A percentile compares a stretch with the other conserved stretches of the same genome.
These are phyloP conservation scores for Phytophthora tentaculata DNA, from an alignment of 352 stramenopile genomes.

Conservation along the genomic window DNA sequence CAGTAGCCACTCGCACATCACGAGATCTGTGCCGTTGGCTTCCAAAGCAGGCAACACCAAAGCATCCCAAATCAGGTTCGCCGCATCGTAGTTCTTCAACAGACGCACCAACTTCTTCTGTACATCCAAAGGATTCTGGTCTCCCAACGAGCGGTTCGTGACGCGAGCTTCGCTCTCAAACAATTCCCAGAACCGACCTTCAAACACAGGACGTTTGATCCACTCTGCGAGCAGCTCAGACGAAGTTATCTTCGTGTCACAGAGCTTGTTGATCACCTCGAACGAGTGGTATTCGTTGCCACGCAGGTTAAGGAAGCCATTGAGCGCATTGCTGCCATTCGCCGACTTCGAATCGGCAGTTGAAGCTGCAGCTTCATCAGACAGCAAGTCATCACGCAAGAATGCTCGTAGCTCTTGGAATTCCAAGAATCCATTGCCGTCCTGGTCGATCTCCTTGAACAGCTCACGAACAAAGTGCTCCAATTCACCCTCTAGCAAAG, in stretches of 20 bases:
- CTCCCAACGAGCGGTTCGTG: constrained; percentile 46
- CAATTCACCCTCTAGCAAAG: constrained; percentile 67
- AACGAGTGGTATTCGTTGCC: constrained; percentile 73
- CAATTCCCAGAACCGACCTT: constrained; percentile 65
- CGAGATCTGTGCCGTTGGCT: constrained; percentile 39
- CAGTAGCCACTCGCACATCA: constrained; percentile 62
- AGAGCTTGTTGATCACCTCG: constrained; percentile 64
- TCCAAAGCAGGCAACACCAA: constrained; percentile 57
- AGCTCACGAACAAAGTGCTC: constrained; percentile 68
- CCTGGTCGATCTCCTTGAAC: constrained; percentile 94
- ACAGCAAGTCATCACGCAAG: constrained; percentile 58
- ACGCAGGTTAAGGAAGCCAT: constrained; percentile 67
- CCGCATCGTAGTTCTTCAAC: constrained; percentile 74
- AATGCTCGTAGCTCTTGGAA: constrained; percentile 95
- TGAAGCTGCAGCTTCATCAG: constrained; percentile 26
- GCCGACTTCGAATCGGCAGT: constrained; percentile 12
- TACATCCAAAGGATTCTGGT: constrained; percentile 57
- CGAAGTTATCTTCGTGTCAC: constrained; percentile 58
- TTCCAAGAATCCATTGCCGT: constrained; percentile 91
- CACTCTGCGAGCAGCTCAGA: constrained; percentile 57
- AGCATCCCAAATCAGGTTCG: constrained; percentile 64
- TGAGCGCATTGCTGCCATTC: constrained; percentile 56
- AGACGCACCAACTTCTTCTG: constrained; percentile 81
- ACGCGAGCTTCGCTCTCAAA: constrained; percentile 62
- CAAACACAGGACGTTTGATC: constrained; percentile 51